Base-by-base conservation (phyloP, 2,329 filamentous ascomycete genomes). In the Ophiobolus disseminans region DNA sequence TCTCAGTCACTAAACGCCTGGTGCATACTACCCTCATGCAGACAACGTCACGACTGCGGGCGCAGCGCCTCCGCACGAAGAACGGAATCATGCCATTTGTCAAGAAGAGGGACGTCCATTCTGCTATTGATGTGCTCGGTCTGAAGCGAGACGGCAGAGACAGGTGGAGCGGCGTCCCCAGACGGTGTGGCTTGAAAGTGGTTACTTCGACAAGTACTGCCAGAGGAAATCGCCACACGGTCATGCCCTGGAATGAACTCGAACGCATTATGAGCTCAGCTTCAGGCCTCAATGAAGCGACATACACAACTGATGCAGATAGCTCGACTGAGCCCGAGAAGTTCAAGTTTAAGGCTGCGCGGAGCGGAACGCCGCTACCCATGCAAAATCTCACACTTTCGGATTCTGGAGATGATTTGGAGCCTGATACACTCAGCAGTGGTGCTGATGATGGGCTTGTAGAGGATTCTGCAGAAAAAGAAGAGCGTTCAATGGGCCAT, bases 21-120 rank as follows among this genome's bases (percentile, higher is more conserved):
- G 77, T 94, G 2, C 83, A 89, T 37, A 83, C 88, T 0, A 78
- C 84, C 0, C 74, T 94, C 0, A 88, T 87, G 60, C 82, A 90
- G 48, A 83, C 87, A n/a, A 81, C 83, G 67, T 87, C 88, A 2
- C 81, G 90, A 32, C 73, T 91, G 19, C 80, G 85, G 42, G 78
- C 85, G 28, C 73, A 68, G 59, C 69, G 69, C 28, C 61, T 56
- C 32, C 62, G 66, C 9, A 32, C 47, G 3, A 61, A 57, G 11
- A 71, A 68, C 17, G 57, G 56, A 2, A 70, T 65, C 26, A 57
- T 58, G 6, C 71, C 66, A 6, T 50, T 70, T 1, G 71, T 83
- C 10, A 76, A 70, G 48, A 63, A 53, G 20, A 66, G 77, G 42
- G 83, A 86, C 64, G 82, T 87, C 0, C 65, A 69, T 25, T 75